Percentiles rank a stretch among this genome's conserved stretches.
Conservation (phyloP, 345 rosid species). For the Heritiera littoralis region DNA sequence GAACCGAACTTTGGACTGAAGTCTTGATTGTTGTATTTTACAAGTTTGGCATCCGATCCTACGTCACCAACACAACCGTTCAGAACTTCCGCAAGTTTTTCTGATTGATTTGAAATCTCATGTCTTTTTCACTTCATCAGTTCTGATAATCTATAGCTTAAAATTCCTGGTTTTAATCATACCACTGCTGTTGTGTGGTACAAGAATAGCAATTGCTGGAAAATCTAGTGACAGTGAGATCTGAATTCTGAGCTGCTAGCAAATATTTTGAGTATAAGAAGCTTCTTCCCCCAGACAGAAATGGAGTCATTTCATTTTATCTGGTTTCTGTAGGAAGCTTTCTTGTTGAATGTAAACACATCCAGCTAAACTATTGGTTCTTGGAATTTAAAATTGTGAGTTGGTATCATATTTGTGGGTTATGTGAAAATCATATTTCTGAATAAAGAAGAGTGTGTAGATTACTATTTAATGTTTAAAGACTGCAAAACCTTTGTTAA, state of each 20-base stretch:
- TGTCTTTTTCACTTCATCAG: neutral
- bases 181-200: neutral
- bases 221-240: conserved; percentile 12
- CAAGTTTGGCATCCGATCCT: too few species aligned
- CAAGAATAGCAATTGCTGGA: neutral
- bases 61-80: too few species aligned
- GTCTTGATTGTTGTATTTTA: too few species aligned
- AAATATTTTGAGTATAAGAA: neutral
- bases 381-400: conserved; percentile 10
- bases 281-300: conserved; percentile 15
- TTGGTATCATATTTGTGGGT: neutral
- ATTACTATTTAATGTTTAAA: neutral
- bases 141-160: conserved; percentile 3
- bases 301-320: conserved; percentile 14
- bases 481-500: conserved; percentile 1
- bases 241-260: conserved; percentile 10
- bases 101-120: neutral
- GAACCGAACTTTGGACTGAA: too few species aligned
- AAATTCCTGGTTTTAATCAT: neutral
- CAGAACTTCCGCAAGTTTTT: neutral
- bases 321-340: neutral
- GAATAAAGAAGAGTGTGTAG: neutral
- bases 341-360: neutral
- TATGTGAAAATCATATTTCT: conserved; percentile 1
- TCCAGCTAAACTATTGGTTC: neutral